These are phyloP conservation scores for Aspergillus ostianus DNA, from an alignment of 495 filamentous ascomycete genomes.

Conservation along the genomic window DNA sequence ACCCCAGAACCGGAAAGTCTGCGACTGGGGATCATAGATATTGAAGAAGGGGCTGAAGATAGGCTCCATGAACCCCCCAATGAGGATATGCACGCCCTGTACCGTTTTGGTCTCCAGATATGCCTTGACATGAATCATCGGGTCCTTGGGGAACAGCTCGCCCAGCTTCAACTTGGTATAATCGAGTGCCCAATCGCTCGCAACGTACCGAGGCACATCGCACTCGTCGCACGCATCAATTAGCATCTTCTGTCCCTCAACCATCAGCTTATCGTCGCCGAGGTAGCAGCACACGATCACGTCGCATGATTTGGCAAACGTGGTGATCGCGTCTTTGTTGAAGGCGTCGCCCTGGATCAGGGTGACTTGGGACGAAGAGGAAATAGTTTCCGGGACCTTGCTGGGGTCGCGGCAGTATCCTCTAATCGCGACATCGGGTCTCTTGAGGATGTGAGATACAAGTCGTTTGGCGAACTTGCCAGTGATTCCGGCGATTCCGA, in stretches of 20 bases:
- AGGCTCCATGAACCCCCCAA: conserved; percentile 29
- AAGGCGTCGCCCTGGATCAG: conserved; percentile 14
- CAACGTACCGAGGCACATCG: conserved; percentile 40
- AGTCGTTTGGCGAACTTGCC: conserved; percentile 19
- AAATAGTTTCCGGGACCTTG: conserved; percentile 10
- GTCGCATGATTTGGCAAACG: conserved; percentile 15
- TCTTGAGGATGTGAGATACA: conserved; percentile 8
- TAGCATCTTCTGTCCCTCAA: conserved; percentile 42
- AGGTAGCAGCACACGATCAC: conserved; percentile 45
- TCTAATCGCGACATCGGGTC: neutral
- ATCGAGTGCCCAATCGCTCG: conserved; percentile 44
- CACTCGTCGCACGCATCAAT: conserved; percentile 43
- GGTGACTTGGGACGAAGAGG: conserved; percentile 3
- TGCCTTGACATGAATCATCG: conserved; percentile 40
- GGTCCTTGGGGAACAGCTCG: conserved; percentile 40
- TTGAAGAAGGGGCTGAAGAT: conserved; percentile 17
- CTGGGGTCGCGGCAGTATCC: conserved; percentile 13
- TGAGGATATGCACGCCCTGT: conserved; percentile 34
- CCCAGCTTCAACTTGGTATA: conserved; percentile 39
- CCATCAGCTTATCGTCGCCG: conserved; percentile 41
- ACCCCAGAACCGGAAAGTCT: conserved; percentile 11
- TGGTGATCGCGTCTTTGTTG: conserved; percentile 6
- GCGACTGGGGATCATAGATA: conserved; percentile 1
- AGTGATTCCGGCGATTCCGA: conserved; percentile 20
- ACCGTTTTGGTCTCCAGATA: conserved; percentile 43